Conservation (phyloP, 805 yeast genomes). For the Vanderwaltozyma polyspora region DNA sequence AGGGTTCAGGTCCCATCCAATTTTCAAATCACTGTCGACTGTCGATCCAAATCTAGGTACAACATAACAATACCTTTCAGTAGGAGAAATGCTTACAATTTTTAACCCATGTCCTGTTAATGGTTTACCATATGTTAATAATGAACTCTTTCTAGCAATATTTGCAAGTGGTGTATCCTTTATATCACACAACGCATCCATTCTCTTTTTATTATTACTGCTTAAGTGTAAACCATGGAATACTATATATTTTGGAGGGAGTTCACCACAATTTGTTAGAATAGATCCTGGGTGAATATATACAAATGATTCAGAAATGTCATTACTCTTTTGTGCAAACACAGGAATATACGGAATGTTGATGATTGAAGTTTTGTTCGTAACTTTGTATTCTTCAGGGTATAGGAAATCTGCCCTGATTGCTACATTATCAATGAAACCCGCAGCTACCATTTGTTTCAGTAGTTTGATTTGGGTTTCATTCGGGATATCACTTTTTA, state of each 20-base stretch:
- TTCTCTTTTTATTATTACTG: constrained; percentile 40
- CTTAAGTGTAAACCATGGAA: constrained; percentile 57
- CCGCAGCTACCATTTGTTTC: constrained; percentile 88
- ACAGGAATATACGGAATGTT: constrained; percentile 58
- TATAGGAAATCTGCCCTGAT: constrained; percentile 63
- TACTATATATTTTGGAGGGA: constrained; percentile 73
- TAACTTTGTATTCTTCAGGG: constrained; percentile 48
- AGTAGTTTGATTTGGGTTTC: constrained; percentile 61
- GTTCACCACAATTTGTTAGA: constrained; percentile 44
- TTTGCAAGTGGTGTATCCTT: constrained; percentile 66
- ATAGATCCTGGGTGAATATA: constrained; percentile 76
- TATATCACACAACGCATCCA: constrained; percentile 69
- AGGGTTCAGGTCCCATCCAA: constrained; percentile 87
- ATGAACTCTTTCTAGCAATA: constrained; percentile 59
- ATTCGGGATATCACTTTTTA: constrained; percentile 56
- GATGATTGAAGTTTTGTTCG: constrained; percentile 46
- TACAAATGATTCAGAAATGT: constrained; percentile 42
- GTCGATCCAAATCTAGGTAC: constrained; percentile 83
- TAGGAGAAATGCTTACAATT: constrained; percentile 53
- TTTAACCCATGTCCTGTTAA: constrained; percentile 75
- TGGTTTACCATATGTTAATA: constrained; percentile 82
- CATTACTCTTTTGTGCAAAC: constrained; percentile 28
- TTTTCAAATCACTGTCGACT: constrained; percentile 61
- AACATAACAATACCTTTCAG: constrained; percentile 77
- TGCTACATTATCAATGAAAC: constrained; percentile 85